Percentiles rank a stretch among this genome's conserved stretches.
These are phyloP conservation scores for Helicostylum pulchrum DNA, from an alignment of 192 early-diverging fungal species.

Conservation along the genomic window DNA sequence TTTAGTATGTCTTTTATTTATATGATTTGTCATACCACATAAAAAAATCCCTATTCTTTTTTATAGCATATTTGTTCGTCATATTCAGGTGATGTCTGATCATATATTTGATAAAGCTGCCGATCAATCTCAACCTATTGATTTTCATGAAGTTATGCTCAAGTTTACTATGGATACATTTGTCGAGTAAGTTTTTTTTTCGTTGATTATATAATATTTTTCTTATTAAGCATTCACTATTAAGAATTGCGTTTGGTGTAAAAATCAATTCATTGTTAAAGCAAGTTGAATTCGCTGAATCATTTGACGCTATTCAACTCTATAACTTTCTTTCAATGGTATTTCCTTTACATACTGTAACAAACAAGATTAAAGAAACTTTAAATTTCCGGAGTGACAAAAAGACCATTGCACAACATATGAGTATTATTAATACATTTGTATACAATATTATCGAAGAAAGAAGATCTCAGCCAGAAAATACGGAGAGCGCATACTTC, in stretches of 20 bases:
- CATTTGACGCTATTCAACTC: constrained; percentile 40
- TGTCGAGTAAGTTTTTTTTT: constrained; percentile 32
- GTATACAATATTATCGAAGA: constrained; percentile 17
- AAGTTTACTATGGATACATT: constrained; percentile 47
- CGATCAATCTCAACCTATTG: constrained; percentile 25
- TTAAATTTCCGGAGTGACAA: constrained; percentile 18
- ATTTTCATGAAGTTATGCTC: constrained; percentile 41
- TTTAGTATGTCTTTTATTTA: background rate
- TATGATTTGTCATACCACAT: background rate
- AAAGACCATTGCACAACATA: constrained; percentile 19
- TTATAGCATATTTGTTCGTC: constrained; percentile 29
- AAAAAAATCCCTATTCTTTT: background rate
- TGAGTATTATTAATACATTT: constrained; percentile 23
- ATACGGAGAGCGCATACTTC: constrained; percentile 1
- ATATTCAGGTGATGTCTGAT: constrained; percentile 15
- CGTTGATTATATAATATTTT: constrained; percentile 10
- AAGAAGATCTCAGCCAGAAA: constrained; percentile 17
- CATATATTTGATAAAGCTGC: constrained; percentile 26
- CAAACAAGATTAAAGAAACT: constrained; percentile 13
- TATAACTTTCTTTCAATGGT: too few species aligned
- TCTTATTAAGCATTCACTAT: background rate
- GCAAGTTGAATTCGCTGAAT: constrained; percentile 41
- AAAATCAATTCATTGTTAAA: constrained; percentile 30
- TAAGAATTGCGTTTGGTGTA: constrained; percentile 39
- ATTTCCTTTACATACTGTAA: constrained; percentile 3